phyloP scores from a whole-genome alignment of 352 stramenopile genomes.

The Phytophthora foliorum region DNA sequence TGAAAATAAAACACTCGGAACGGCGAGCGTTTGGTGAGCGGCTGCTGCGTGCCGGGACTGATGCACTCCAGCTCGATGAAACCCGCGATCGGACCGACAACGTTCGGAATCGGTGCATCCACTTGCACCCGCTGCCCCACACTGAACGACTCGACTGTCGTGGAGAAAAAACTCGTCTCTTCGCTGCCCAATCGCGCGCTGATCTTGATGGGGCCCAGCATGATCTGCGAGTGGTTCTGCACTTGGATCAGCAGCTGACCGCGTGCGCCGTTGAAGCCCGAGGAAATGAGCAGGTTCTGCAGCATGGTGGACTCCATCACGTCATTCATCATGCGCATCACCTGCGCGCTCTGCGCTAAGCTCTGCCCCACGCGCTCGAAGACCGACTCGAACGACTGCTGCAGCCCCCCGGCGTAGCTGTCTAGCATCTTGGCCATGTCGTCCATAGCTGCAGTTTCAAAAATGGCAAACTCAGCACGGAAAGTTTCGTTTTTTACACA shows the following conservation, averaged over 20 bases:
- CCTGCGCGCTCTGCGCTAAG: conserved; percentile 68
- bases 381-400: conserved; percentile 78
- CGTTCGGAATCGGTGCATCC: conserved; percentile 34
- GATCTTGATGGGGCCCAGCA: conserved; percentile 45
- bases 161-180: conserved; percentile 24
- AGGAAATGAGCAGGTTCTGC: conserved; percentile 62
- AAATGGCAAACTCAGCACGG: too few species aligned
- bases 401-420: conserved; percentile 64
- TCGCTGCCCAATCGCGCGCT: conserved; percentile 18
- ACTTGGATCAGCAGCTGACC: conserved; percentile 46
- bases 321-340: conserved; percentile 89
- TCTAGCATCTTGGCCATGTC: conserved; percentile 76
- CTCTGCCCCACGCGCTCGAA: conserved; percentile 78
- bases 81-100: conserved; percentile 26
- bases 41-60: conserved; percentile 71
- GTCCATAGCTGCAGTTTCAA: conserved; percentile 54
- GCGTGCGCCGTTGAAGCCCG: conserved; percentile 27
- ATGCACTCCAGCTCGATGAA: conserved; percentile 50
- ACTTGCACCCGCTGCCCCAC: conserved; percentile 39
- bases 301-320: conserved; percentile 84
- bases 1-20: conserved; percentile 64
- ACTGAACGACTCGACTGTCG: conserved; percentile 34
- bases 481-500: background rate
- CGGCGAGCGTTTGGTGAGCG: conserved; percentile 53
- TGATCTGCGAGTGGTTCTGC: conserved; percentile 71